phyloP scores from a whole-genome alignment of 139 green algal species.

The Micractinium sp. region DNA sequence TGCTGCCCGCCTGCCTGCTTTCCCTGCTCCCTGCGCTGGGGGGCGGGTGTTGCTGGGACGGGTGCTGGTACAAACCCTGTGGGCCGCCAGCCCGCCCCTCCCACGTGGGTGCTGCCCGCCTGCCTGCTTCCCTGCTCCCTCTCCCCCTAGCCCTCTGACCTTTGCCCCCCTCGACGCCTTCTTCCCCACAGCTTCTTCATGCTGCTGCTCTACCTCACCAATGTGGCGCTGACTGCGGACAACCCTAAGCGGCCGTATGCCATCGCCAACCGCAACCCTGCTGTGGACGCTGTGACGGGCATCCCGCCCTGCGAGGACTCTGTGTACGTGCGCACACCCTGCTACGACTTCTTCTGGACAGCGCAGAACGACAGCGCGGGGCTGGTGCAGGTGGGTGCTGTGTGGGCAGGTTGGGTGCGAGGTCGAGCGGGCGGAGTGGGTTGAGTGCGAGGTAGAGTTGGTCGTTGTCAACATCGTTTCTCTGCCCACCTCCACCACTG shows the following conservation, averaged over 20 bases:
- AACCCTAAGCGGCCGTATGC: slow-evolving; percentile 37
- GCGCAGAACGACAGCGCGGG: slow-evolving; percentile 52
- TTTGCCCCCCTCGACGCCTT: neutral
- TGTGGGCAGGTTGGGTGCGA: neutral
- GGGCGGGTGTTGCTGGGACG: too few relatives aligned
- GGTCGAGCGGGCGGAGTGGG: neutral
- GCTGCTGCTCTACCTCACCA: slow-evolving; percentile 80
- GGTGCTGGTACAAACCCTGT: too few relatives aligned
- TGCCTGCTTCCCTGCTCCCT: neutral
- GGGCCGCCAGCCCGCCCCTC: too few relatives aligned
- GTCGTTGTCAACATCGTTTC: too few relatives aligned
- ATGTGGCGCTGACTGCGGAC: slow-evolving; percentile 67
- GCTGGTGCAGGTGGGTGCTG: slow-evolving; percentile 4
- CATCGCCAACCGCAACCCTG: slow-evolving; percentile 35
- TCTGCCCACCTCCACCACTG: too few relatives aligned
- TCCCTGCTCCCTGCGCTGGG: too few relatives aligned
- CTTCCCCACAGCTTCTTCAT: slow-evolving; percentile 75
- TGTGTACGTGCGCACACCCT: slow-evolving; percentile 70
- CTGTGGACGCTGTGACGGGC: slow-evolving; percentile 21
- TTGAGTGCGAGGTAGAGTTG: neutral
- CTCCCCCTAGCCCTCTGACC: neutral
- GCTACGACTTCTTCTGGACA: slow-evolving; percentile 76
- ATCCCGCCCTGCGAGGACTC: slow-evolving; percentile 70
- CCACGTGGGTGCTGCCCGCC: neutral
- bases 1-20: neutral